A percentile compares a stretch with the other conserved stretches of the same genome.
Evolutionary conservation across 768 basidiomycete species (phyloP).

Genomic region (Omphalotus guepiniiformis): DNA sequence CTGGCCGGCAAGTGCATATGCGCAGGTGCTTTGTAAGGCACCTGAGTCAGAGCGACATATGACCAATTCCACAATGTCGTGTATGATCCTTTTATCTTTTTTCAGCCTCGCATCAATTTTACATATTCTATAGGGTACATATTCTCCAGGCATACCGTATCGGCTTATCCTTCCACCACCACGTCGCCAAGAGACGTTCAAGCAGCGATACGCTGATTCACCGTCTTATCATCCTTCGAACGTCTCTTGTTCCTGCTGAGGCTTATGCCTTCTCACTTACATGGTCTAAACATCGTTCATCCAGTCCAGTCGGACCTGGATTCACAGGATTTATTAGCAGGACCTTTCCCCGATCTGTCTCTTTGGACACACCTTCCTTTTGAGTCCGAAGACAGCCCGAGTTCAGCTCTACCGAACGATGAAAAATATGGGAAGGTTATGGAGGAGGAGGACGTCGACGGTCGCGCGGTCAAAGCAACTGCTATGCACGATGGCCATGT

Average conservation of each 20-base stretch:
- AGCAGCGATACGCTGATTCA: too few species aligned
- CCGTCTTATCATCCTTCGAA: constrained; percentile 1
- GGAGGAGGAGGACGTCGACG: constrained; percentile 48
- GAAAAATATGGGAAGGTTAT: constrained; percentile 28
- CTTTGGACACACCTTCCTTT: constrained; percentile 84
- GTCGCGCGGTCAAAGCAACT: constrained; percentile 31
- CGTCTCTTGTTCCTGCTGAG: background rate
- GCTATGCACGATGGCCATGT: constrained; percentile 53
- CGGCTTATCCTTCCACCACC: constrained; percentile 9
- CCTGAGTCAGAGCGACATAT: too few species aligned
- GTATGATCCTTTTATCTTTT: too few species aligned
- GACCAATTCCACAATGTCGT: too few species aligned
- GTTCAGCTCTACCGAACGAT: constrained; percentile 22
- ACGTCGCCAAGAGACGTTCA: constrained; percentile 8
- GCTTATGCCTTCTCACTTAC: constrained; percentile 63
- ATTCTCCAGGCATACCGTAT: too few species aligned
- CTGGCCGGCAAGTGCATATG: too few species aligned
- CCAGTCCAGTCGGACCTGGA: constrained; percentile 39
- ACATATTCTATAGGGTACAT: too few species aligned
- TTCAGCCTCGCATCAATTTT: too few species aligned
- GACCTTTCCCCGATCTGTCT: constrained; percentile 68
- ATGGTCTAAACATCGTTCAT: constrained; percentile 79
- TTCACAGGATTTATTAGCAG: constrained; percentile 55
- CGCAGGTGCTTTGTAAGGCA: too few species aligned
- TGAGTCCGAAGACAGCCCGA: constrained; percentile 66